Percentiles rank a stretch among this genome's conserved stretches.
Conservation (phyloP, 2,329 filamentous ascomycete genomes). For the Lasiodiplodia hormozganensis region DNA sequence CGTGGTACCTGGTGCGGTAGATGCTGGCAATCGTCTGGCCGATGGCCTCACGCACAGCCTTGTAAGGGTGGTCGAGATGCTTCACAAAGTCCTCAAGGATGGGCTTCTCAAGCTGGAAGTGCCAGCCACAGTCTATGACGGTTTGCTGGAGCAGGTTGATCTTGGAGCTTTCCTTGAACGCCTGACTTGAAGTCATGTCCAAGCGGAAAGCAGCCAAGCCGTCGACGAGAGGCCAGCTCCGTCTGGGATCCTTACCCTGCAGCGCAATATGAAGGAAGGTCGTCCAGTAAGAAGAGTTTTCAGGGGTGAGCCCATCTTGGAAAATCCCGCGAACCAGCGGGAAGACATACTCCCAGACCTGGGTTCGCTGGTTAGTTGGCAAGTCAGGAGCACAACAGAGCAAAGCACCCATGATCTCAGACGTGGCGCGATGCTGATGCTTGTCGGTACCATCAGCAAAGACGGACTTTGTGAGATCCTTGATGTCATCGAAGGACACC, state of each 20-base stretch:
- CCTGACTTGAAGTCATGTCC: constrained; percentile 93
- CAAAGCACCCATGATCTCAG: constrained; percentile 89
- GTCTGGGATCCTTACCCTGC: constrained; percentile 86
- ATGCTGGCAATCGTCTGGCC: constrained; percentile 87
- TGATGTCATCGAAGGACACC: constrained; percentile 85
- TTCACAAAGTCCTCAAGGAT: constrained; percentile 87
- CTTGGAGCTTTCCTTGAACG: constrained; percentile 98
- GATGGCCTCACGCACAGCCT: constrained; percentile 94
- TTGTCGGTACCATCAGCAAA: constrained; percentile 96
- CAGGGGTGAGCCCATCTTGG: constrained; percentile 89
- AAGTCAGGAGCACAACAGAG: constrained; percentile 82
- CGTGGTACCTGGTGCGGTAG: constrained; percentile 90
- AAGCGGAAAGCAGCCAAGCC: constrained; percentile 84
- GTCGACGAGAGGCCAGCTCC: constrained; percentile 84
- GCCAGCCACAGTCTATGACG: constrained; percentile 90
- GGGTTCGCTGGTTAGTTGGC: constrained; percentile 72
- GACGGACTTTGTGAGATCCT: constrained; percentile 76
- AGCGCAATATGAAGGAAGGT: constrained; percentile 90
- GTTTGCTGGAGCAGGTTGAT: constrained; percentile 88
- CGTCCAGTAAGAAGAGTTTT: constrained; percentile 94
- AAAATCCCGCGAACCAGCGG: constrained; percentile 87
- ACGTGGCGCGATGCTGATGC: constrained; percentile 94
- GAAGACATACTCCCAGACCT: constrained; percentile 88
- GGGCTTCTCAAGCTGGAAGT: constrained; percentile 88
- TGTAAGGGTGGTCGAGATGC: constrained; percentile 97